Evolutionary conservation across 2,329 filamentous ascomycete genomes (phyloP).

Genomic region (Exophiala dermatitidis): DNA sequence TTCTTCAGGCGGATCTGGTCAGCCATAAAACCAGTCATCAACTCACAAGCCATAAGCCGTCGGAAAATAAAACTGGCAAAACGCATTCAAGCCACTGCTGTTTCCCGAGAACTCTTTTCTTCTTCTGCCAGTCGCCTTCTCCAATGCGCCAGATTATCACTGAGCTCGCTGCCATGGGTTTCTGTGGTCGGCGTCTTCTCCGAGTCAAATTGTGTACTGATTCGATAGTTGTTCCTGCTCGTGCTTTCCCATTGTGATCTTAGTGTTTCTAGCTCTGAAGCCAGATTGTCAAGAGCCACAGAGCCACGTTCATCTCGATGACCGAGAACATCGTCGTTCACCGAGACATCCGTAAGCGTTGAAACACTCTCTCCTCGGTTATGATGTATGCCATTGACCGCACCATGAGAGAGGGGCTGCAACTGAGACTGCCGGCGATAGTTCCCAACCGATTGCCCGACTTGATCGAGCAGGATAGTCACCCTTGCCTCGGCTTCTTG

Average conservation of each 20-base stretch:
- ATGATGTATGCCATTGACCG: conserved; percentile 18
- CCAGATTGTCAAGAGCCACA: conserved; percentile 78
- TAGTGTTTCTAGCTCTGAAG: conserved; percentile 83
- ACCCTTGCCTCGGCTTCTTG: conserved; percentile 90
- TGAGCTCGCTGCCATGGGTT: conserved; percentile 43
- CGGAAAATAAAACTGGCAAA: no score
- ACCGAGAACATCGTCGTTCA: conserved; percentile 37
- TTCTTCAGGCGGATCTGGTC: no score
- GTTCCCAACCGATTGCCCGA: conserved; percentile 87
- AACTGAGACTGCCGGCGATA: conserved; percentile 69
- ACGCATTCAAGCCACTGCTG: conserved; percentile 9
- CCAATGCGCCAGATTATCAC: conserved; percentile 71
- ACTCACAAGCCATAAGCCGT: no score
- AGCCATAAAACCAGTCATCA: no score
- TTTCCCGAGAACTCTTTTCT: conserved; percentile 30
- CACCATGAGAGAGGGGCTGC: conserved; percentile 27
- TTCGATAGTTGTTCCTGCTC: conserved; percentile 87
- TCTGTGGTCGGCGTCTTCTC: conserved; percentile 52
- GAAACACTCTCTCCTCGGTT: conserved; percentile 29
- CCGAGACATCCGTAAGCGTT: conserved; percentile 34
- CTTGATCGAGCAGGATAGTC: conserved; percentile 84
- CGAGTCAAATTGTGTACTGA: conserved; percentile 85
- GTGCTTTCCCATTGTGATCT: conserved; percentile 91
- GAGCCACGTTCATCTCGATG: conserved; percentile 51
- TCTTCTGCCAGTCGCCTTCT: conserved; percentile 65